phyloP scores from a whole-genome alignment of 768 basidiomycete genomes.

The Mycena filopes region DNA sequence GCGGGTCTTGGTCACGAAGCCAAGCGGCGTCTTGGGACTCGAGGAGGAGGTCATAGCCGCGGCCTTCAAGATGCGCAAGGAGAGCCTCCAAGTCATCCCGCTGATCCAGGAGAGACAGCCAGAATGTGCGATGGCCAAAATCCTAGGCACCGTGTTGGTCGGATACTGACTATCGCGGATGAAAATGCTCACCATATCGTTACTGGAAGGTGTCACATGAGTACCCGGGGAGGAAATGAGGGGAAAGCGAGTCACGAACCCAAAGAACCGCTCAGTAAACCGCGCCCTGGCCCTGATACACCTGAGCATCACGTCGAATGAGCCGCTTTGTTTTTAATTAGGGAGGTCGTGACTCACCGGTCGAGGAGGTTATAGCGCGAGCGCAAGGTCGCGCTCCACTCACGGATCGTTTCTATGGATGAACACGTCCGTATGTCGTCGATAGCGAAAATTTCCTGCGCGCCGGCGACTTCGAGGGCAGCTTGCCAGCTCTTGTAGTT shows the following conservation, averaged over 20 bases:
- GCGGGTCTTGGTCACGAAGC: constrained; percentile 42
- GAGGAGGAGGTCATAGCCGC: constrained; percentile 48
- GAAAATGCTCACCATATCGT: constrained; percentile 17
- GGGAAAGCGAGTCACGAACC: constrained; percentile 42
- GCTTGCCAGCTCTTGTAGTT: constrained; percentile 47
- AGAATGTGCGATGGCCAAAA: constrained; percentile 50
- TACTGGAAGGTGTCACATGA: neutral
- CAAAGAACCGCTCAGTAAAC: constrained; percentile 52
- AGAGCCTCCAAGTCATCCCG: constrained; percentile 42
- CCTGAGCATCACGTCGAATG: constrained; percentile 29
- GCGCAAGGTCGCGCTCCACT: constrained; percentile 43
- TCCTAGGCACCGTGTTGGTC: constrained; percentile 46
- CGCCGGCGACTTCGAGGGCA: constrained; percentile 38
- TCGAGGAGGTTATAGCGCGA: constrained; percentile 44
- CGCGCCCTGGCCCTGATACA: constrained; percentile 49
- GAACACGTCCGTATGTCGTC: constrained; percentile 39
- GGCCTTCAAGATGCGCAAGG: constrained; percentile 42
- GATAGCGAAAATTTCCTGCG: constrained; percentile 35
- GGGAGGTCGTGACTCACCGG: constrained; percentile 30
- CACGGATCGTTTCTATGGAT: constrained; percentile 41
- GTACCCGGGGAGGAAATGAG: neutral
- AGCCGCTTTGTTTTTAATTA: neutral
- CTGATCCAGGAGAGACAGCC: constrained; percentile 44
- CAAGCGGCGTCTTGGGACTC: constrained; percentile 46
- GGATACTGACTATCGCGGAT: neutral